Evolutionary conservation across 2,329 filamentous ascomycete genomes (phyloP).

Genomic region (Eutypella sp.): DNA sequence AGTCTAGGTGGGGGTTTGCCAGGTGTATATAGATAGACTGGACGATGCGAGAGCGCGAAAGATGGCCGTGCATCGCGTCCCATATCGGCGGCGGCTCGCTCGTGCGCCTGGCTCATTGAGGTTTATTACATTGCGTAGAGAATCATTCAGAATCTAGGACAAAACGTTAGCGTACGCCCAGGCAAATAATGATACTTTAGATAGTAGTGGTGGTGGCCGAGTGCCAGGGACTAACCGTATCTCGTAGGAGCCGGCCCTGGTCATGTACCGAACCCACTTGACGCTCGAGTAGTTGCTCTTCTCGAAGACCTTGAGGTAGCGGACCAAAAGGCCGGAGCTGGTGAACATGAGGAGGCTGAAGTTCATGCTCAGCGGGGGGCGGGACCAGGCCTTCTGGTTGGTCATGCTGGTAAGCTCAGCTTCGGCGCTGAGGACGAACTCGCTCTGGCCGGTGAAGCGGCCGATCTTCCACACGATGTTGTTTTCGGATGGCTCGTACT

Average conservation of each 20-base stretch:
- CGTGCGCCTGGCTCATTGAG: too few relatives aligned
- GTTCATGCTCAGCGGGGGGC: constrained; percentile 84
- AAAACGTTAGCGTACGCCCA: not conserved
- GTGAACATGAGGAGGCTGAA: constrained; percentile 98
- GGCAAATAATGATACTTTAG: too few relatives aligned
- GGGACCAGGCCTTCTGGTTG: constrained; percentile 93
- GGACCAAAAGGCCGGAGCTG: constrained; percentile 82
- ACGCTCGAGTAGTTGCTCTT: constrained; percentile 99
- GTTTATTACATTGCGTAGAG: too few relatives aligned
- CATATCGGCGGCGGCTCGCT: too few relatives aligned
- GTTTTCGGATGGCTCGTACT: constrained; percentile 97
- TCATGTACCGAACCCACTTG: constrained; percentile 99
- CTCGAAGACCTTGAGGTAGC: constrained; percentile 98
- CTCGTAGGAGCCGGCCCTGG: constrained; percentile 93
- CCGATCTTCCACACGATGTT: constrained; percentile 99
- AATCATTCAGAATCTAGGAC: constrained; percentile 10
- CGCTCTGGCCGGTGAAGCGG: constrained; percentile 95
- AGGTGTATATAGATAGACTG: too few relatives aligned
- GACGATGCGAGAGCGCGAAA: too few relatives aligned
- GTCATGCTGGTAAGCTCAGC: constrained; percentile 95
- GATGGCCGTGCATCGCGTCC: too few relatives aligned
- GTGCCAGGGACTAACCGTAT: constrained; percentile 74
- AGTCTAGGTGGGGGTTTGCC: too few relatives aligned
- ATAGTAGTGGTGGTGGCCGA: too few relatives aligned
- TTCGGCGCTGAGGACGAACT: constrained; percentile 92